These are phyloP conservation scores for Lonicera japonica DNA, from an alignment of 129 eudicot genomes.

Conservation along the genomic window DNA sequence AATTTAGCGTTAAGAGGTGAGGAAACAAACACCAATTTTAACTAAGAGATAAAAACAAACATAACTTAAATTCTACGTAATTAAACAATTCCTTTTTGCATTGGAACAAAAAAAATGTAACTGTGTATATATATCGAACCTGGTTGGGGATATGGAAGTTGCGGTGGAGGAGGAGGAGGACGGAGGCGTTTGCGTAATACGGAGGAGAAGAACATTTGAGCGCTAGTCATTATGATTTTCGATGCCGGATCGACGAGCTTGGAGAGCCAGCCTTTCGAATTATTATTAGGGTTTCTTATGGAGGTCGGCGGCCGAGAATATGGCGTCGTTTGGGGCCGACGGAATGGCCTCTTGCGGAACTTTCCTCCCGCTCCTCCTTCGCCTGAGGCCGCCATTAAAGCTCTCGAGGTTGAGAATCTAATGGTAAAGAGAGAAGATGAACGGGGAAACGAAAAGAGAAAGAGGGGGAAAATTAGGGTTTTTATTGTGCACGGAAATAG, in stretches of 20 bases:
- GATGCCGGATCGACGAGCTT: constrained; percentile 84
- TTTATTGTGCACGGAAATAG: constrained; percentile 28
- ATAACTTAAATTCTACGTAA: too few relatives aligned
- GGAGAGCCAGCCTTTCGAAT: constrained; percentile 36
- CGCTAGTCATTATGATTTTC: constrained; percentile 59
- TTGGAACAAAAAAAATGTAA: not conserved
- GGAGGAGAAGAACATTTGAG: constrained; percentile 58
- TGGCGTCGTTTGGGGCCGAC: constrained; percentile 62
- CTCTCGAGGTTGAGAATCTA: too few relatives aligned
- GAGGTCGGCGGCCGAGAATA: constrained; percentile 79
- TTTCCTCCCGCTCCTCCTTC: constrained; percentile 45
- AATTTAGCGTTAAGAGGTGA: too few relatives aligned
- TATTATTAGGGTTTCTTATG: constrained; percentile 44
- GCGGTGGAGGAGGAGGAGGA: constrained; percentile 17
- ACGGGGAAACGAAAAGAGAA: too few relatives aligned
- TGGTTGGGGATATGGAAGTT: too few relatives aligned
- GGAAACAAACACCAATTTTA: too few relatives aligned
- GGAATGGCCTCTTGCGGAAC: constrained; percentile 52
- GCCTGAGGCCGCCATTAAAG: constrained; percentile 39
- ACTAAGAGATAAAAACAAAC: too few relatives aligned
- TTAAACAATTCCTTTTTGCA: not conserved
- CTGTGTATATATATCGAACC: not conserved
- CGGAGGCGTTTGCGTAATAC: constrained; percentile 62
- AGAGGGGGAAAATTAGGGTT: constrained; percentile 55
- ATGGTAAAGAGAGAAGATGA: too few relatives aligned